A percentile compares a stretch with the other conserved stretches of the same genome.
These are phyloP conservation scores for Tremella fuciformis DNA, from an alignment of 768 basidiomycete species.

Conservation along the genomic window DNA sequence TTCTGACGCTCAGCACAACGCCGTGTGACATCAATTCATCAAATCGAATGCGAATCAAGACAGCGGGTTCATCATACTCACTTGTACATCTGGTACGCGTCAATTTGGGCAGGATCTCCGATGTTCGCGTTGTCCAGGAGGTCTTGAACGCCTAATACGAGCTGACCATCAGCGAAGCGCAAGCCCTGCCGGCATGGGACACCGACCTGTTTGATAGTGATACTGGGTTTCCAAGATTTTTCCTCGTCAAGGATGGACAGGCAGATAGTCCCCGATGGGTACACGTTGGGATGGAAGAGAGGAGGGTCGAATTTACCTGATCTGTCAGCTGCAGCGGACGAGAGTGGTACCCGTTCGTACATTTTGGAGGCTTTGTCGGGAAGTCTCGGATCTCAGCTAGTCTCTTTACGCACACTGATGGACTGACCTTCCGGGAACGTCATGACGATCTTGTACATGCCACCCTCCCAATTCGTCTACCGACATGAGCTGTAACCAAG, in stretches of 20 bases:
- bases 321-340: slow-evolving; percentile 13
- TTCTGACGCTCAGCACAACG: slow-evolving; percentile 57
- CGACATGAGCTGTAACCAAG: slow-evolving; percentile 18
- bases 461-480: slow-evolving; percentile 95
- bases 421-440: slow-evolving; percentile 87
- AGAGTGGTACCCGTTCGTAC: no score
- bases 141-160: slow-evolving; percentile 92
- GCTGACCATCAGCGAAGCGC: slow-evolving; percentile 57
- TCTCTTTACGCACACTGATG: not conserved
- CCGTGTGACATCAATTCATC: not conserved
- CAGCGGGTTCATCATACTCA: slow-evolving; percentile 54
- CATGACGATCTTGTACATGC: slow-evolving; percentile 91
- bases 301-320: slow-evolving; percentile 94
- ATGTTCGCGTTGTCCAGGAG: slow-evolving; percentile 93
- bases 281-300: slow-evolving; percentile 96
- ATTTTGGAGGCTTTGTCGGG: slow-evolving; percentile 51
- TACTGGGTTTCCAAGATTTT: slow-evolving; percentile 97
- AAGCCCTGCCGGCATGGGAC: slow-evolving; percentile 13
- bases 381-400: slow-evolving; percentile 36
- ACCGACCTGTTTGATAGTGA: slow-evolving; percentile 93
- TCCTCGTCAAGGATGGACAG: slow-evolving; percentile 97
- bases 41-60: not conserved
- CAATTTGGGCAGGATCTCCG: slow-evolving; percentile 95
- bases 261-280: slow-evolving; percentile 97
- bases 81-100: slow-evolving; percentile 99